Evolutionary conservation across 2,329 filamentous ascomycete species (phyloP).

Genomic region (Sporothrix mexicana): DNA sequence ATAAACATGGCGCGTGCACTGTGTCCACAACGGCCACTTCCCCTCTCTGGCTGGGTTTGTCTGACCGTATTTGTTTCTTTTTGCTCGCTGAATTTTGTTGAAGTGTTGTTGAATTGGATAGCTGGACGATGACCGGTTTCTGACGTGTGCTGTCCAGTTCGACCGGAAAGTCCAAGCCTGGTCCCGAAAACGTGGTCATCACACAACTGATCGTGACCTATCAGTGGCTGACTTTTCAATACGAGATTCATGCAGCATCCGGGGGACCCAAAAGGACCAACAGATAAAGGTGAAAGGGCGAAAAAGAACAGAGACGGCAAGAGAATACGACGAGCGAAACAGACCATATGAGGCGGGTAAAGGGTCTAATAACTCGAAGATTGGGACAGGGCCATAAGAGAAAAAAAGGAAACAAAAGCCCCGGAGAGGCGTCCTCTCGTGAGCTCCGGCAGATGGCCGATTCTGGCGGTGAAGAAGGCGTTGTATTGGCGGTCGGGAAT

Average conservation of each 20-base stretch:
- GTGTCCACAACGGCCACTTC: not conserved
- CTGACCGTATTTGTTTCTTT: not conserved
- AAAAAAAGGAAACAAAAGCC: not conserved
- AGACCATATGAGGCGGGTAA: not conserved
- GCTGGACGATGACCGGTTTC: not conserved
- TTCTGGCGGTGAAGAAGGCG: slow-evolving; percentile 29
- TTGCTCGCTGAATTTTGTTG: not conserved
- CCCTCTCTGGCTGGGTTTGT: slow-evolving; percentile 4
- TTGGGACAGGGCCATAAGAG: not conserved
- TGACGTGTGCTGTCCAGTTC: not conserved
- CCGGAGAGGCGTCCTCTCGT: not conserved
- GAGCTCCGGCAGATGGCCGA: slow-evolving; percentile 18
- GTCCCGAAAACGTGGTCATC: slow-evolving; percentile 18
- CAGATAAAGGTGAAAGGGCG: too few relatives aligned
- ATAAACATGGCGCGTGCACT: slow-evolving; percentile 15
- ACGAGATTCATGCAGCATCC: slow-evolving; percentile 22
- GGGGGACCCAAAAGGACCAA: not conserved
- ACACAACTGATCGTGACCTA: slow-evolving; percentile 15
- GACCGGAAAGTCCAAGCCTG: not conserved
- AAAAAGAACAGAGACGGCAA: not conserved
- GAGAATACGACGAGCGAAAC: not conserved
- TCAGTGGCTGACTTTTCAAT: not conserved
- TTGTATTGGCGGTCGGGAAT: not conserved
- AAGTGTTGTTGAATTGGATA: not conserved
- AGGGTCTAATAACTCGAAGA: not conserved